These are phyloP conservation scores for Arbutus unedo DNA, from an alignment of 148 eudicot genomes.

Conservation along the genomic window DNA sequence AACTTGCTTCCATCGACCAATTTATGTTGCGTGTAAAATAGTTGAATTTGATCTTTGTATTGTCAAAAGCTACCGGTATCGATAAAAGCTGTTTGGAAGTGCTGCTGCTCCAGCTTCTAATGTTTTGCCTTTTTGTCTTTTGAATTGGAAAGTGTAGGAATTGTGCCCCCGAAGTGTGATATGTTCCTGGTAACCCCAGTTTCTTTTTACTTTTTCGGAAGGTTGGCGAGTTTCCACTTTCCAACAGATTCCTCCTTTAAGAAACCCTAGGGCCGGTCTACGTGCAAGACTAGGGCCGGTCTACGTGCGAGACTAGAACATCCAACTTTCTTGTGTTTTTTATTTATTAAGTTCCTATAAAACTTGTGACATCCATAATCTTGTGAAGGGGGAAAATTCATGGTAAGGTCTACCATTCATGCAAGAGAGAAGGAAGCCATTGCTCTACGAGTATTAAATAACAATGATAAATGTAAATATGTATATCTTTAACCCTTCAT, in stretches of 20 bases:
- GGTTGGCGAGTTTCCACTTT: not conserved
- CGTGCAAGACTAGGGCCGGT: too few species aligned
- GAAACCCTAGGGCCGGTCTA: not conserved
- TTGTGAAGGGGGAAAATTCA: not conserved
- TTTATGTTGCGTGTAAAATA: not conserved
- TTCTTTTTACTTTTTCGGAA: not conserved
- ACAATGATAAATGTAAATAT: not conserved
- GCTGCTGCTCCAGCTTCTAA: not conserved
- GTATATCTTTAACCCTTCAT: not conserved
- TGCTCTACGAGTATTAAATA: not conserved
- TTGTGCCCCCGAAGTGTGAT: not conserved
- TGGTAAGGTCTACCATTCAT: not conserved
- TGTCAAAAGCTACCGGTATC: not conserved
- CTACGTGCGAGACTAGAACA: too few species aligned
- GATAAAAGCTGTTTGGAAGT: not conserved
- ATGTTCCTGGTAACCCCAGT: not conserved
- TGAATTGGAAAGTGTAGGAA: not conserved
- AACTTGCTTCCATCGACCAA: not conserved
- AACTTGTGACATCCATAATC: too few species aligned
- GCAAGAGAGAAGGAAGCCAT: not conserved
- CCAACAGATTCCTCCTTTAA: not conserved
- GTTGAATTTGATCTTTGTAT: not conserved
- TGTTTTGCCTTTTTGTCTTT: not conserved
- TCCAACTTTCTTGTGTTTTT: too few species aligned
- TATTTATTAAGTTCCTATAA: too few species aligned